Base-by-base conservation (phyloP, 768 basidiomycete genomes). In the Xanthoconium stramineum region DNA sequence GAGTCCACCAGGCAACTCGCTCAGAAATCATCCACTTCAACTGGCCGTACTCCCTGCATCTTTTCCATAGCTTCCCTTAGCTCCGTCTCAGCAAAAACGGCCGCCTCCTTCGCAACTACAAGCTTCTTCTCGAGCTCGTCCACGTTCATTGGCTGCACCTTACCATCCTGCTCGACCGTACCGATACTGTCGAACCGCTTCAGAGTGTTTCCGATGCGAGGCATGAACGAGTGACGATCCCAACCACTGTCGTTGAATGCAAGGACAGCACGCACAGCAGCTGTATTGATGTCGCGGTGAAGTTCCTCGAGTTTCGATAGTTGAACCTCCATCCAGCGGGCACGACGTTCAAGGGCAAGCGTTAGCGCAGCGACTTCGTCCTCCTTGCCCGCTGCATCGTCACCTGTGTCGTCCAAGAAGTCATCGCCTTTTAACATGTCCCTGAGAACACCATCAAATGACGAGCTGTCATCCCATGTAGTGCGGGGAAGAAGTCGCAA, bases 241-340 rank as follows among this genome's bases (percentile, higher is more conserved):
- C 91, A 92, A 24, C 91, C 90, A 57, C 80, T 85, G 72, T 94
- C 90, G 61, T 92, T 93, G 76, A 90, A 88, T 2, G 86, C 81
- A 28, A 93, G 78, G 20, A 92, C 85, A 8, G 89, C 89, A 29
- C 86, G 81, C 29, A 92, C 89, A 5, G 91, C 90, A 7, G 91
- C 91, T 3, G 83, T 89, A 70, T 94, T 94, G 73, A 94, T 93
- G 61, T 94, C 91, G 30, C 89, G 86, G 62, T 94, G 91, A 35
- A 94, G 77, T 65, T 91, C 91, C 70, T 94, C 91, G 36, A 94
- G 76, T 68, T 94, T 93, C 0, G 89, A 89, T 17, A 94, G 72
- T 69, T 93, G 91, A 20, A 91, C 88, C 71, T 94, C 91, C 89
- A 94, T 93, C 90, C 91, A 94, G 42, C 89, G 80, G 15, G 91